These are phyloP conservation scores for Crucibulum laeve DNA, from an alignment of 768 basidiomycete genomes.

Conservation along the genomic window DNA sequence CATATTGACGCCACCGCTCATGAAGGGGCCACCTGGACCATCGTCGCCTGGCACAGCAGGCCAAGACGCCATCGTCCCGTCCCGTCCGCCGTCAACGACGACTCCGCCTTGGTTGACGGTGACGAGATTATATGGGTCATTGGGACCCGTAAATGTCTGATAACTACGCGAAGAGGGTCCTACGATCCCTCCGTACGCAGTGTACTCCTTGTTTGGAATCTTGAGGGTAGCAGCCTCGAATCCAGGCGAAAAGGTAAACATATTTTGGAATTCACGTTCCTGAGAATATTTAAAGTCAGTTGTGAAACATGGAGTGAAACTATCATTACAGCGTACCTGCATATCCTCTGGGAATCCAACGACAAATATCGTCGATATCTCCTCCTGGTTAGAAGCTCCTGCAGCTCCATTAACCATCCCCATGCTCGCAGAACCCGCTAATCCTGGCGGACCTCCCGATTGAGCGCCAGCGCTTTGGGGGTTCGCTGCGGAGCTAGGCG, in stretches of 20 bases:
- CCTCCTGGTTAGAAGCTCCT: conserved; percentile 52
- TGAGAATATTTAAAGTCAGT: conserved; percentile 27
- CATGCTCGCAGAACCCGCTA: conserved; percentile 20
- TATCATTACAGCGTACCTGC: conserved; percentile 57
- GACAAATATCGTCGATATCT: conserved; percentile 96
- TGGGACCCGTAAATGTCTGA: conserved; percentile 46
- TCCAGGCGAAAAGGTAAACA: conserved; percentile 95
- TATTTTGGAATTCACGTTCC: conserved; percentile 99
- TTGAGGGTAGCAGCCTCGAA: conserved; percentile 98
- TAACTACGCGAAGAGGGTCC: conserved; percentile 14
- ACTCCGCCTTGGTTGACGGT: conserved; percentile 81
- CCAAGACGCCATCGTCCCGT: conserved; percentile 72
- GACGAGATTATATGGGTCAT: conserved; percentile 82
- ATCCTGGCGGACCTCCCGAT: conserved; percentile 17
- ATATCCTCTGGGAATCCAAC: conserved; percentile 99
- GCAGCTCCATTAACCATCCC: conserved; percentile 19
- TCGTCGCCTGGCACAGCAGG: conserved; percentile 36
- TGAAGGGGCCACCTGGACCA: conserved; percentile 20
- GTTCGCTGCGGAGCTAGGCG: conserved; percentile 16
- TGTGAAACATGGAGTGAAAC: conserved; percentile 1
- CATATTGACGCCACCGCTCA: conserved; percentile 25
- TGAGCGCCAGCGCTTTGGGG: conserved; percentile 12
- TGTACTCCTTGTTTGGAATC: conserved; percentile 90
- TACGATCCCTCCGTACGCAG: conserved; percentile 55
- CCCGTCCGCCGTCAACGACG: conserved; percentile 73